Percentiles rank a stretch among this genome's conserved stretches.
These are phyloP conservation scores for Sporothrix euskadiensis DNA, from an alignment of 2,329 filamentous ascomycete genomes.

Conservation along the genomic window DNA sequence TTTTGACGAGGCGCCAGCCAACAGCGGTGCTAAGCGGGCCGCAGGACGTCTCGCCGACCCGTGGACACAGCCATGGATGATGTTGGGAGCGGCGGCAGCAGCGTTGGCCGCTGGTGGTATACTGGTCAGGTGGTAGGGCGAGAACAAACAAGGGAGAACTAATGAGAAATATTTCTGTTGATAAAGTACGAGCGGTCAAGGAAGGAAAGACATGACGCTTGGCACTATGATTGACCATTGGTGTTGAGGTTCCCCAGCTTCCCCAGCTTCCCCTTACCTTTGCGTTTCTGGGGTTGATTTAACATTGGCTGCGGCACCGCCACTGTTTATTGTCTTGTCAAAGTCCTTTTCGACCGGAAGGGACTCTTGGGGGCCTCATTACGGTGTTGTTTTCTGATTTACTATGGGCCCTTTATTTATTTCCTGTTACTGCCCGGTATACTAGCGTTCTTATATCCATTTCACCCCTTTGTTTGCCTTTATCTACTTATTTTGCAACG, in stretches of 20 bases:
- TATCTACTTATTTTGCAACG: background rate
- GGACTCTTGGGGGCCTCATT: background rate
- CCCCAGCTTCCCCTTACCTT: background rate
- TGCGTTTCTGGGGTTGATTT: background rate
- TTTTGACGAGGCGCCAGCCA: constrained; percentile 33
- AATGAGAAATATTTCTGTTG: background rate
- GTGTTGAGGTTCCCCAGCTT: background rate
- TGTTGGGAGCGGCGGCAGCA: background rate
- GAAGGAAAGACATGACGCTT: background rate
- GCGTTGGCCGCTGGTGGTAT: background rate
- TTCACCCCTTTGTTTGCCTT: background rate
- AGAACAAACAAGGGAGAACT: background rate
- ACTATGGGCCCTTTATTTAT: background rate
- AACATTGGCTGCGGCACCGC: background rate
- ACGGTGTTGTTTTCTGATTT: background rate
- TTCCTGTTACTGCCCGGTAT: background rate
- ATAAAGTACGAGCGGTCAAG: background rate
- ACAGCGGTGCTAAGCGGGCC: constrained; percentile 8
- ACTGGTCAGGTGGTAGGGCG: background rate
- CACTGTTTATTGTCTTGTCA: background rate
- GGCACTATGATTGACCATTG: background rate
- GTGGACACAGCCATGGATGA: constrained; percentile 19
- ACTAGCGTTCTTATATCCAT: background rate
- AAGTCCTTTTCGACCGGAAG: background rate
- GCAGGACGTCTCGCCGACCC: background rate